Evolutionary conservation across 2,329 filamentous ascomycete genomes (phyloP).

Genomic region (Lecanicillium sp.): DNA sequence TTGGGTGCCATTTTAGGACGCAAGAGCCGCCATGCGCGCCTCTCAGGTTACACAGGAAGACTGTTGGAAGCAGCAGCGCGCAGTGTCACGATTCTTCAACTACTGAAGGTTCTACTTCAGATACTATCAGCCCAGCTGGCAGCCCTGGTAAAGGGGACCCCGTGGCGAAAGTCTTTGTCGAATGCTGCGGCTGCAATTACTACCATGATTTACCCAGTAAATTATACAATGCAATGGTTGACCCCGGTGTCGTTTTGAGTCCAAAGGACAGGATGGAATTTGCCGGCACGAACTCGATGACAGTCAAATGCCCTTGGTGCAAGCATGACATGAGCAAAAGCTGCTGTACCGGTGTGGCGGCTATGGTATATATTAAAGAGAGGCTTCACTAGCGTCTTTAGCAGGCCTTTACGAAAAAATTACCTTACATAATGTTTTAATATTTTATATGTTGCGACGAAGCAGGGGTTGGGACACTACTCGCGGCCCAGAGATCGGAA

Average conservation of each 20-base stretch:
- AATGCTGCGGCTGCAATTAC: slow-evolving; percentile 57
- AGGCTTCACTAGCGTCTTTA: slow-evolving; percentile 40
- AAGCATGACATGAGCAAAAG: slow-evolving; percentile 59
- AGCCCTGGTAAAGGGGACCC: slow-evolving; percentile 25
- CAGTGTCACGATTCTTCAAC: too few species aligned
- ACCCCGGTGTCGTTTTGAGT: slow-evolving; percentile 46
- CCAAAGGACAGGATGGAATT: slow-evolving; percentile 41
- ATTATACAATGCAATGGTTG: slow-evolving; percentile 57
- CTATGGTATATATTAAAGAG: slow-evolving; percentile 59
- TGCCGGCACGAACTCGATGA: slow-evolving; percentile 49
- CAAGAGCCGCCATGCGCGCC: too few species aligned
- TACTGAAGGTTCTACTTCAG: too few species aligned
- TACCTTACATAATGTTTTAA: too few species aligned
- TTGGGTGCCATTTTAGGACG: too few species aligned
- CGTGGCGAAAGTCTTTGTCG: slow-evolving; percentile 55
- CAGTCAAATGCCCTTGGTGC: slow-evolving; percentile 65
- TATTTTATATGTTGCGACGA: too few species aligned
- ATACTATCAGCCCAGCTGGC: slow-evolving; percentile 5
- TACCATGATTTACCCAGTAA: slow-evolving; percentile 59
- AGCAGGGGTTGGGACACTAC: too few species aligned
- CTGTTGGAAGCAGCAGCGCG: too few species aligned
- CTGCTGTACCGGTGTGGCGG: slow-evolving; percentile 63
- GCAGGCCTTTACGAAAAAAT: slow-evolving; percentile 1
- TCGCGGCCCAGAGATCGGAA: too few species aligned
- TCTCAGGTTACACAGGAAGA: too few species aligned